Evolutionary conservation across 345 rosid species (phyloP).

Genomic region (Arabis alpina): DNA sequence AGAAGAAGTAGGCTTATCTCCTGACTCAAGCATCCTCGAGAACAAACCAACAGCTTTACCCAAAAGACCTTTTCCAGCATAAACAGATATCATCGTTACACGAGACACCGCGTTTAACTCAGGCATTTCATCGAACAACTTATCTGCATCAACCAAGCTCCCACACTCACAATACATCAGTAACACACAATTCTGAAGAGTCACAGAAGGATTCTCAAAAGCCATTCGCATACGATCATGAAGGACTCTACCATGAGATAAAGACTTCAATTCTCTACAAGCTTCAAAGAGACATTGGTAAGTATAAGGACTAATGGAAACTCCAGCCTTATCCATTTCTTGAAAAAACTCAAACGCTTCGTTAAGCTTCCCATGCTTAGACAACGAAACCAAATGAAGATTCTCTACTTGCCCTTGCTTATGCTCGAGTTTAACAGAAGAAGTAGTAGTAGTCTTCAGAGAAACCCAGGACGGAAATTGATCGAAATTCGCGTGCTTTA

Average conservation of each 20-base stretch:
- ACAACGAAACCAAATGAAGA: slow-evolving; percentile 58
- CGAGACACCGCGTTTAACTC: slow-evolving; percentile 54
- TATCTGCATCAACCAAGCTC: slow-evolving; percentile 60
- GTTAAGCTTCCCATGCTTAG: slow-evolving; percentile 60
- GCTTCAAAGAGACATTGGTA: slow-evolving; percentile 54
- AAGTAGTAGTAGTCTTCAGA: slow-evolving; percentile 44
- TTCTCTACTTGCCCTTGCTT: slow-evolving; percentile 59
- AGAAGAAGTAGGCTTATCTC: slow-evolving; percentile 44
- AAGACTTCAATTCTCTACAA: slow-evolving; percentile 50
- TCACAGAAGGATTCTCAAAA: slow-evolving; percentile 42
- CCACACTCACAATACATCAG: slow-evolving; percentile 61
- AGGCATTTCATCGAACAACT: slow-evolving; percentile 64
- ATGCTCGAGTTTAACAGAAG: slow-evolving; percentile 41
- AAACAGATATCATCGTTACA: slow-evolving; percentile 58
- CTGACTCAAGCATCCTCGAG: slow-evolving; percentile 48
- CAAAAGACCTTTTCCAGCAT: slow-evolving; percentile 45
- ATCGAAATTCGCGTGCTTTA: slow-evolving; percentile 49
- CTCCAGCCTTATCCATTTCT: slow-evolving; percentile 59
- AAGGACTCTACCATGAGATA: slow-evolving; percentile 55
- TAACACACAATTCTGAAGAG: slow-evolving; percentile 53
- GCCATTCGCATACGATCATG: slow-evolving; percentile 46
- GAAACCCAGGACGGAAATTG: slow-evolving; percentile 66
- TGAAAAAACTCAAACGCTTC: slow-evolving; percentile 64
- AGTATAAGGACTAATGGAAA: slow-evolving; percentile 47
- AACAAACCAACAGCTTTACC: slow-evolving; percentile 51